Base-by-base conservation (phyloP, 257 asterid species). In the Fraxinus quadrangulata region DNA sequence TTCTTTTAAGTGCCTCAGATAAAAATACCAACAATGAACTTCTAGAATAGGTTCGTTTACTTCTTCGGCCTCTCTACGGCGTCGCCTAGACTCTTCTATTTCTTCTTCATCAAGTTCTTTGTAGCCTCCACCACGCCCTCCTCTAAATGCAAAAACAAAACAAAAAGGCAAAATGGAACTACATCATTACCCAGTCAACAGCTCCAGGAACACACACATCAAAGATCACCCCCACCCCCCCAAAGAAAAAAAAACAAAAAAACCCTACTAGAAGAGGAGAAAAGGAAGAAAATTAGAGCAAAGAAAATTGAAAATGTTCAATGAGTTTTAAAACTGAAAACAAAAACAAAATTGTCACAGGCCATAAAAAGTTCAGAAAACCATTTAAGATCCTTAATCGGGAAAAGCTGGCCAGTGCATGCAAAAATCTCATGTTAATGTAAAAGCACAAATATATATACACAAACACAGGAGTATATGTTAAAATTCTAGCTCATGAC, bases 111-210 rank as follows among this genome's bases (percentile, higher is more conserved):
- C 99, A 31, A 95, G 92, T 80, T 95, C 99, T 88, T 95, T 95
- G 86, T 93, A 95, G 79, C 99, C 99, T 85, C 99, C 99, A 69
- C 93, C 99, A 81, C 99, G 98, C 2, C 99, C 99, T 76, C 99
- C 99, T 87, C 99, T 95, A 83, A 19, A 67, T 67, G 17, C n/a
- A 61, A 36, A 36, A 5, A 36, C 33, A 30, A 30, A 30, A 30
- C 33, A 36, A 36, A 73, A 21, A 59, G 71, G 54, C 36, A 51
- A 70, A 72, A 70, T 47, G 75, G 65, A 76, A 66, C 80, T 75
- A 72, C 47, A 71, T 79, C 17, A 67, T 51, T 26, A 77, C 73
- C 67, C 74, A 30, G 59, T 26, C 68, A 71, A 79, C n/a, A 86
- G 26, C 26, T 1, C 31, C 47, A 73, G 14, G 54, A 51, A 74